Base-by-base conservation (phyloP, 192 early-diverging fungal genomes). In the Lunasporangiospora selenospora region DNA sequence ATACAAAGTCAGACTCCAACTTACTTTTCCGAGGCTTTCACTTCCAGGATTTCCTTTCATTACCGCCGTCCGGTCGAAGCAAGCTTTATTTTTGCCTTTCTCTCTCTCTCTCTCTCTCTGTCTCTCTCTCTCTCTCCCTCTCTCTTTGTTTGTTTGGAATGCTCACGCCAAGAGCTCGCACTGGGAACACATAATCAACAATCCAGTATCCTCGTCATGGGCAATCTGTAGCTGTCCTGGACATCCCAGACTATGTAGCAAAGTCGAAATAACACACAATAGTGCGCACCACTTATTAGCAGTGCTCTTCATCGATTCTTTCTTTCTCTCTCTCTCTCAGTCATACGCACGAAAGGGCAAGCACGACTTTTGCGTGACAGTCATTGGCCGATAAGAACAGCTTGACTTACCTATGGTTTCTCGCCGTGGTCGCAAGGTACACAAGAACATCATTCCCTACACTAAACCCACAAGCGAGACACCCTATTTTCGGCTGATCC, bases 91-190 rank as follows among this genome's bases (percentile, higher is more conserved):
- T 11, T 21, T 46, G 49, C 32, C 12, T 3, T 19, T 12, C 26
- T 30, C 21, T 12, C 40, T 34, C 9, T 36, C 4, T 43, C 23
- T 7, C 11, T 49, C 43, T 32, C 10, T 19, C 13, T 47, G 33
- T 21, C 27, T 15, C 23, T 23, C 10, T 15, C n/a, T 16, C 10
- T 48, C 23, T 27, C 15, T 48, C 26, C 46, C 26, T 48, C 26
- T n/a, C 46, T 48, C 26, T 23, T 29, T n/a, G 26, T 29, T 29
- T 13, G 26, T 29, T 23, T 11, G 30, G 24, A 47, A 47, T 13
- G 30, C n/a, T 27, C 41, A 71, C 8, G 53, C 59, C 21, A 71
- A 34, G 16, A 62, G 42, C 15, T 58, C 69, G 49, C 69, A 73
- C 11, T 56, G 39, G 4, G 55, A 21, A 21, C 69, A 73, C 6